phyloP scores from a whole-genome alignment of 441 rosid species.

The Populus hybrid region DNA sequence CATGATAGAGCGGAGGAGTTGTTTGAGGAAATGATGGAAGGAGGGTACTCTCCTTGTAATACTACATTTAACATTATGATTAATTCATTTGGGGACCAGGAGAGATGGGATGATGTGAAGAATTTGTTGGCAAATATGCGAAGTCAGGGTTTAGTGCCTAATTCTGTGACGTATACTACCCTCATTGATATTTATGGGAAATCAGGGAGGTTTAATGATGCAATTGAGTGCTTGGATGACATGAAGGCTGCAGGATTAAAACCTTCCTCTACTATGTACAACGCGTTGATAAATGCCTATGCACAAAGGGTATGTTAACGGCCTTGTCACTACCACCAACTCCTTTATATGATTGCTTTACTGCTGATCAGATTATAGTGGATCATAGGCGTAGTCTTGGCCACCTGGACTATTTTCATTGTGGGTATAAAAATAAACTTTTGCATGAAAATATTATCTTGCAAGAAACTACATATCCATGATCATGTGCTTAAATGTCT shows the following conservation, averaged over 20 bases:
- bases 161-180: conserved; percentile 80
- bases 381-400: background rate
- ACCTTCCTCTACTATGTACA: conserved; percentile 88
- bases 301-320: conserved; percentile 73
- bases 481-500: background rate
- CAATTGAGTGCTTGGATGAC: conserved; percentile 79
- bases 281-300: conserved; percentile 95
- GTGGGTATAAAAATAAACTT: background rate
- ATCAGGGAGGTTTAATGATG: conserved; percentile 85
- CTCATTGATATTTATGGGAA: conserved; percentile 86
- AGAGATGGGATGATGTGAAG: conserved; percentile 83
- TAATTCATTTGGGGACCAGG: conserved; percentile 73
- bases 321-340: background rate
- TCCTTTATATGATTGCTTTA: background rate
- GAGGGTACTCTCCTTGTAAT: conserved; percentile 72
- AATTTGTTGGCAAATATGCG: conserved; percentile 65
- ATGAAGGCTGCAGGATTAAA: conserved; percentile 78
- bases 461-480: background rate
- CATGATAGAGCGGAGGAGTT: conserved; percentile 76
- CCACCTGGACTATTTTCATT: background rate
- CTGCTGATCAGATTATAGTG: background rate
- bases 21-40: conserved; percentile 76
- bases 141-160: conserved; percentile 63
- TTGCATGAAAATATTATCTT: background rate
- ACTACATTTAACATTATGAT: conserved; percentile 90